Evolutionary conservation across 139 green algal species (phyloP).

Genomic region (Chlorella vulgaris): DNA sequence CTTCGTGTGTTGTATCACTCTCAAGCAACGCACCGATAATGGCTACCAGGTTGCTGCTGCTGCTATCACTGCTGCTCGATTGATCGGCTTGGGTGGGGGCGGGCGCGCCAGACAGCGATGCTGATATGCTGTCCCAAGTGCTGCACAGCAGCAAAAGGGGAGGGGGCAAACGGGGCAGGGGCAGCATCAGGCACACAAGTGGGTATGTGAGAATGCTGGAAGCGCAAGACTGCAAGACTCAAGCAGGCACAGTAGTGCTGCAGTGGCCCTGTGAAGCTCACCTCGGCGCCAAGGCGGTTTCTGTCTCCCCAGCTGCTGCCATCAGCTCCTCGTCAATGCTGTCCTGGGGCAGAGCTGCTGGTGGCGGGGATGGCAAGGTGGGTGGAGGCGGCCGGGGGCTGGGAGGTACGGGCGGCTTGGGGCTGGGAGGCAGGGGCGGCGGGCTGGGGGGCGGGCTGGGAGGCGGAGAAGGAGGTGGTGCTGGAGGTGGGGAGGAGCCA

Average conservation of each 20-base stretch:
- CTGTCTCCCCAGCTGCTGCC: background rate
- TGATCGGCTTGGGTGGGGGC: background rate
- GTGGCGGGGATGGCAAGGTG: background rate
- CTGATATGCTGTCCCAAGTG: background rate
- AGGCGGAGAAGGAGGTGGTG: background rate
- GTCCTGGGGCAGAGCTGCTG: background rate
- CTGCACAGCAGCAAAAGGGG: background rate
- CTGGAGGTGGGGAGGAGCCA: background rate
- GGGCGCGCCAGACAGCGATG: background rate
- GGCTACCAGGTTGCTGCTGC: background rate
- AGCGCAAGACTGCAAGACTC: too few species aligned
- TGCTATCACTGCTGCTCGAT: background rate
- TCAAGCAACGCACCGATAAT: background rate
- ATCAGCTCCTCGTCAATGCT: background rate
- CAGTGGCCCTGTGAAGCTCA: background rate
- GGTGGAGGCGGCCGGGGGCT: background rate
- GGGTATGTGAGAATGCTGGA: too few species aligned
- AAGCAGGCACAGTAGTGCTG: background rate
- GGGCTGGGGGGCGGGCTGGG: background rate
- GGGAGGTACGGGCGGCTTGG: too few species aligned
- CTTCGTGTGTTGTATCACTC: background rate
- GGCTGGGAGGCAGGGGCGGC: too few species aligned
- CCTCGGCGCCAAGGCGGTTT: background rate
- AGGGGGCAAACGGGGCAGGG: too few species aligned
- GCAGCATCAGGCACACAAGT: too few species aligned